Evolutionary conservation across 306 rosid species (phyloP).

Genomic region (Leucaena leucocephala): DNA sequence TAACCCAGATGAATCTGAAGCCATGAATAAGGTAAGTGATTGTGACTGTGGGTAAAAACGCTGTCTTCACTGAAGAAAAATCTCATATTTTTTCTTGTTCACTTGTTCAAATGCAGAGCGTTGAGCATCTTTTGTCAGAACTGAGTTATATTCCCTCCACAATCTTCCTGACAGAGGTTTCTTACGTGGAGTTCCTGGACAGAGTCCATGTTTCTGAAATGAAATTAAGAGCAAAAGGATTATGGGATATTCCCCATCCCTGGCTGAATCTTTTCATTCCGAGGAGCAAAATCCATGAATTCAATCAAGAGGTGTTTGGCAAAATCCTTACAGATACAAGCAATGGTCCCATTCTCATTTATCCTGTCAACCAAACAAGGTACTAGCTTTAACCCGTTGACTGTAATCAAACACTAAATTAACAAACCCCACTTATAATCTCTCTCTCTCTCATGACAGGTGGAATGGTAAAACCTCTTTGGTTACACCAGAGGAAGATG

Average conservation of each 20-base stretch:
- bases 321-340: slow-evolving; percentile 66
- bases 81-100: neutral
- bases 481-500: slow-evolving; percentile 89
- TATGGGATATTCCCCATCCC: slow-evolving; percentile 96
- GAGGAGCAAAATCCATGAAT: slow-evolving; percentile 62
- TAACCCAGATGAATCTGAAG: slow-evolving; percentile 61
- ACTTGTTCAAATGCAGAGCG: slow-evolving; percentile 57
- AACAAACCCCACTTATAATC: neutral
- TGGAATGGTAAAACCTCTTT: slow-evolving; percentile 83
- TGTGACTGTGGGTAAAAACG: neutral
- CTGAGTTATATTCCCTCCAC: slow-evolving; percentile 69
- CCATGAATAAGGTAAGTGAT: slow-evolving; percentile 69
- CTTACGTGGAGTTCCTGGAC: slow-evolving; percentile 80
- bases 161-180: slow-evolving; percentile 77
- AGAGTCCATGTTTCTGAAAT: slow-evolving; percentile 79
- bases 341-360: slow-evolving; percentile 88
- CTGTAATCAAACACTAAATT: neutral
- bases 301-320: slow-evolving; percentile 71
- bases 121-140: slow-evolving; percentile 59
- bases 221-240: slow-evolving; percentile 68
- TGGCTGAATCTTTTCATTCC: slow-evolving; percentile 91
- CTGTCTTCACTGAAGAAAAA: neutral
- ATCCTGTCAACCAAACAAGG: slow-evolving; percentile 93
- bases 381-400: slow-evolving; percentile 28
- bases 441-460: slow-evolving; percentile 44